phyloP scores from a whole-genome alignment of 2,329 filamentous ascomycete genomes.

The Ceratocystis alfenasii region DNA sequence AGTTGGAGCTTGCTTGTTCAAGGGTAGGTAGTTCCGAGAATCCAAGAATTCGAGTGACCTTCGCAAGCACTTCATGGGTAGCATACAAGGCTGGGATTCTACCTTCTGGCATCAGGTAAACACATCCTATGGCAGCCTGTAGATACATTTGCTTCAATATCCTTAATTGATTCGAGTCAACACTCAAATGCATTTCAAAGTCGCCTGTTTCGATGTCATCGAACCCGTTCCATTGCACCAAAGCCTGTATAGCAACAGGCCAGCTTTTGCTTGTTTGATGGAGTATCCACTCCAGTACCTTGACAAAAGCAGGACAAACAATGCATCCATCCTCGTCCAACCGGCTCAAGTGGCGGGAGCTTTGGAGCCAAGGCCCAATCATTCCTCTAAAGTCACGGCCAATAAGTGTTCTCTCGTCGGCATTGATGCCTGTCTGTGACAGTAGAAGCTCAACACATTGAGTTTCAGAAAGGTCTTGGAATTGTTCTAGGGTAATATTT shows the following conservation, averaged over 20 bases:
- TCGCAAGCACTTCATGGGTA: slow-evolving; percentile 18
- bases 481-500: slow-evolving; percentile 46
- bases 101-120: slow-evolving; percentile 53
- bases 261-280: slow-evolving; percentile 48
- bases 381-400: slow-evolving; percentile 56
- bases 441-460: slow-evolving; percentile 51
- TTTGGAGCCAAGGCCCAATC: slow-evolving; percentile 61
- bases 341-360: slow-evolving; percentile 15
- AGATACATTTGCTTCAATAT: slow-evolving; percentile 54
- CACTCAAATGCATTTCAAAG: slow-evolving; percentile 39
- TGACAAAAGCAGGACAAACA: slow-evolving; percentile 53
- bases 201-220: slow-evolving; percentile 56
- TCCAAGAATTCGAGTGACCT: slow-evolving; percentile 38
- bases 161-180: slow-evolving; percentile 48
- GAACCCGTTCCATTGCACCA: slow-evolving; percentile 64
- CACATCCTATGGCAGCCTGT: slow-evolving; percentile 53
- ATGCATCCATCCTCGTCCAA: slow-evolving; percentile 26
- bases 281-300: slow-evolving; percentile 55
- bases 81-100: slow-evolving; percentile 42
- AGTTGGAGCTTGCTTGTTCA: slow-evolving; percentile 26
- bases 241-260: slow-evolving; percentile 46
- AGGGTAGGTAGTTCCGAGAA: slow-evolving; percentile 45
- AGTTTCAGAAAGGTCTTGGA: slow-evolving; percentile 48
- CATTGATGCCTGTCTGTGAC: slow-evolving; percentile 38
- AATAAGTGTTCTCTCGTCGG: slow-evolving; percentile 34